Percentiles rank a stretch among this genome's conserved stretches.
Evolutionary conservation across 257 asterid genomes (phyloP).

Genomic region (Gentiana dahurica): DNA sequence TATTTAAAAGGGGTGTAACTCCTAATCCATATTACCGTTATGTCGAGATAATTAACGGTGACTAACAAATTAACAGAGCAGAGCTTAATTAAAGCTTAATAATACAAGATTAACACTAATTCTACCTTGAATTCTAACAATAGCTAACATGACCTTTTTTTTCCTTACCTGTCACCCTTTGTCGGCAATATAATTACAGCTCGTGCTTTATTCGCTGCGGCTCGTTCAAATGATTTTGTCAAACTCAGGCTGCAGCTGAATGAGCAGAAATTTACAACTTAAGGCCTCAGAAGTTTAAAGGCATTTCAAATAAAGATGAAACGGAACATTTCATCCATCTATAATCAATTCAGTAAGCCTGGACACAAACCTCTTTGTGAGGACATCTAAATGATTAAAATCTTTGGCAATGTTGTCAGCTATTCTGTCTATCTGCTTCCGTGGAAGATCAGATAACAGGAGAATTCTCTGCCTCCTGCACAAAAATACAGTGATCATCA

Average conservation of each 20-base stretch:
- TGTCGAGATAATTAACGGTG: no score
- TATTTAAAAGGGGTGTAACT: no score
- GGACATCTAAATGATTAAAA: constrained; percentile 79
- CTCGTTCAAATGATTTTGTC: constrained; percentile 91
- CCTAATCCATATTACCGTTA: no score
- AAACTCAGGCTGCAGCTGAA: constrained; percentile 90
- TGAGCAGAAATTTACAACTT: constrained; percentile 15
- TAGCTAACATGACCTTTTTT: no score
- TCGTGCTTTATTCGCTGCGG: constrained; percentile 94
- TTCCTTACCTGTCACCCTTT: constrained; percentile 67
- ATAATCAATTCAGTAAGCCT: not conserved
- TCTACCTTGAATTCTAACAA: no score
- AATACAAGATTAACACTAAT: no score
- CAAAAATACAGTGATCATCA: constrained; percentile 17
- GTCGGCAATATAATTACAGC: constrained; percentile 87
- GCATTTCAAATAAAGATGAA: no score
- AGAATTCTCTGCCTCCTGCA: constrained; percentile 86
- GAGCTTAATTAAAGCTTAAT: no score
- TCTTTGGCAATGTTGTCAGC: constrained; percentile 80
- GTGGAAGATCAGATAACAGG: constrained; percentile 88
- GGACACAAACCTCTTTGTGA: constrained; percentile 64
- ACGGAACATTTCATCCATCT: no score
- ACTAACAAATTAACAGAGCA: no score
- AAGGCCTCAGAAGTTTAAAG: constrained; percentile 12
- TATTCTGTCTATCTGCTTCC: constrained; percentile 84